A percentile compares a stretch with the other conserved stretches of the same genome.
These are phyloP conservation scores for Puccinia brachypodii DNA, from an alignment of 1,284 basidiomycete genomes.

Conservation along the genomic window DNA sequence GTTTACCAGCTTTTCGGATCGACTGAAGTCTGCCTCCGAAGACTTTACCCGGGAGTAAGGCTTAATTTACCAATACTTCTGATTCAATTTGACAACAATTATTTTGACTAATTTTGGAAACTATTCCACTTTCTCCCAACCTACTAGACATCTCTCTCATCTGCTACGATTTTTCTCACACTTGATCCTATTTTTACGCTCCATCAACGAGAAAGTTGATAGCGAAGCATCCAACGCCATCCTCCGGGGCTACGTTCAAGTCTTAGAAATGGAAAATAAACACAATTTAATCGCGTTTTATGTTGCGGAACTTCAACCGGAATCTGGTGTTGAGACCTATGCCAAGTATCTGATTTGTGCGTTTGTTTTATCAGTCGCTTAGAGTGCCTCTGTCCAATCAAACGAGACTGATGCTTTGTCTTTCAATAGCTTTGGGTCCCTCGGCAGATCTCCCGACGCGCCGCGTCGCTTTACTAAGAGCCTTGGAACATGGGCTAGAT, in stretches of 20 bases:
- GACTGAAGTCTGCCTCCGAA: slow-evolving; percentile 60
- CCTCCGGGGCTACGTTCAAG: slow-evolving; percentile 81
- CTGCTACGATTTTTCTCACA: slow-evolving; percentile 86
- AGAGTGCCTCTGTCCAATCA: not conserved
- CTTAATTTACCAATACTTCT: not conserved
- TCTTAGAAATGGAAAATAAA: slow-evolving; percentile 76
- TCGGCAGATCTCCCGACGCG: slow-evolving; percentile 29
- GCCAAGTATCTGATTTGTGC: slow-evolving; percentile 76
- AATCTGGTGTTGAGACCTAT: slow-evolving; percentile 84
- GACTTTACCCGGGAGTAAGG: slow-evolving; percentile 66
- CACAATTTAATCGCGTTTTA: slow-evolving; percentile 89
- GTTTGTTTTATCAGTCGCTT: slow-evolving; percentile 48
- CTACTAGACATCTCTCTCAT: slow-evolving; percentile 53
- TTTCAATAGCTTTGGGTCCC: slow-evolving; percentile 38
- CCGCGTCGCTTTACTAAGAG: slow-evolving; percentile 34
- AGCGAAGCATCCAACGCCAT: slow-evolving; percentile 76
- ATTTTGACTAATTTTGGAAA: not conserved
- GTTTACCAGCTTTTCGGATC: slow-evolving; percentile 70
- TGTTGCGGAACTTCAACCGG: slow-evolving; percentile 80
- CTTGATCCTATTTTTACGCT: slow-evolving; percentile 82
- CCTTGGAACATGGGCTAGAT: slow-evolving; percentile 40
- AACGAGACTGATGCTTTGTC: not conserved
- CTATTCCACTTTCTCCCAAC: slow-evolving; percentile 44
- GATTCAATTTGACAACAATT: not conserved
- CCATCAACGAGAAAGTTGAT: slow-evolving; percentile 73